Evolutionary conservation across 2,329 filamentous ascomycete species (phyloP).

Genomic region (Alternaria sp.): DNA sequence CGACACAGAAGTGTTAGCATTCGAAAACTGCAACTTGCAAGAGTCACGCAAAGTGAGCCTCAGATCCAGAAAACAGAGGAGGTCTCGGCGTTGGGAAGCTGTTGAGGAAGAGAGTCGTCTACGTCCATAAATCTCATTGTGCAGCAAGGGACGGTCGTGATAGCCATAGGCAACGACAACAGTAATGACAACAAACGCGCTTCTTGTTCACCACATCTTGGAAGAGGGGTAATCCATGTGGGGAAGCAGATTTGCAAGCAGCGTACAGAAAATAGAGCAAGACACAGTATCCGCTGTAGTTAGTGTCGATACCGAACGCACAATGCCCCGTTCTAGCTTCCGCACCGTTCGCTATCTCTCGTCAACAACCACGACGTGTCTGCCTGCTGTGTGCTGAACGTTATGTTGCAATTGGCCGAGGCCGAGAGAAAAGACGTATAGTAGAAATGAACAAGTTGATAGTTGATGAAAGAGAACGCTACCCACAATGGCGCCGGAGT

Average conservation of each 20-base stretch:
- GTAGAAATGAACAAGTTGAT: slow-evolving; percentile 33
- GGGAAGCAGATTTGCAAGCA: neutral
- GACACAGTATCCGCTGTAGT: neutral
- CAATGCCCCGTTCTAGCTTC: neutral
- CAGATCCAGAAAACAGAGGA: neutral
- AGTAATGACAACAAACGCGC: slow-evolving; percentile 29
- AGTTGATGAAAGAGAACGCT: slow-evolving; percentile 47
- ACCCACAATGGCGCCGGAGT: slow-evolving; percentile 51
- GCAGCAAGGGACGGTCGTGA: slow-evolving; percentile 1
- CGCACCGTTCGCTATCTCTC: neutral
- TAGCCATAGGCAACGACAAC: slow-evolving; percentile 24
- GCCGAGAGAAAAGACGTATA: neutral
- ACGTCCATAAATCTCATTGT: slow-evolving; percentile 1
- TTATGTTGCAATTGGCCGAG: slow-evolving; percentile 7
- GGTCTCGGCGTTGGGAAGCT: neutral
- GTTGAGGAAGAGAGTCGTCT: neutral
- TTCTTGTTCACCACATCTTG: slow-evolving; percentile 17
- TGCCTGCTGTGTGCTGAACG: neutral
- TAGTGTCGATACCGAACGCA: neutral
- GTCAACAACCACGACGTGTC: neutral
- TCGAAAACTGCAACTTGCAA: neutral
- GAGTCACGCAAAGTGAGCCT: neutral
- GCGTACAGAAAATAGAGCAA: slow-evolving; percentile 1
- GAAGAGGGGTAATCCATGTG: neutral
- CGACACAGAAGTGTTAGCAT: neutral